Conservation (phyloP, 257 asterid genomes). For the Solanum paucissectum region DNA sequence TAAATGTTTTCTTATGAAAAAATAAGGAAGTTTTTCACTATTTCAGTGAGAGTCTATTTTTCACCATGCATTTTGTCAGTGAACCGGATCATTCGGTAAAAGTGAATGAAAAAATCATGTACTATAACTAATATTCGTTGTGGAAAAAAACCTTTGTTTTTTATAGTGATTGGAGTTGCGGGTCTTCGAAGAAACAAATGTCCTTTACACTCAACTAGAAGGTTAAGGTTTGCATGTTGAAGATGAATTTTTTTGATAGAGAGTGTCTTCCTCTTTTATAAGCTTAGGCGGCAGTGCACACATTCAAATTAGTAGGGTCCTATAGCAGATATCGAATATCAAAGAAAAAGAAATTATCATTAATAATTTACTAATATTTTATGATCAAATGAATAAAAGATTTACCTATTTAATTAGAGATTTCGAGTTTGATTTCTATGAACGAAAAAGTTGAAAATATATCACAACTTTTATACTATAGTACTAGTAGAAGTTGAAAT, state of each 20-base stretch:
- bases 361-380: neutral
- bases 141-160: no score
- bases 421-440: neutral
- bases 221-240: neutral
- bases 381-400: neutral
- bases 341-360: neutral
- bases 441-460: neutral
- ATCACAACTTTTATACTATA: neutral
- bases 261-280: neutral
- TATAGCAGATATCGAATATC: neutral
- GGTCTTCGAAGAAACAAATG: neutral
- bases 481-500: neutral
- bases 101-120: no score
- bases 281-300: neutral
- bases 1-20: no score
- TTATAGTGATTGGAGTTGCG: neutral
- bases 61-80: accelerated
- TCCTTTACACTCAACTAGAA: neutral
- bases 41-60: accelerated
- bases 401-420: neutral
- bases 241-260: neutral
- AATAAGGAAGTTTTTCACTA: no score
- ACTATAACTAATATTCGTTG: no score
- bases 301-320: neutral
- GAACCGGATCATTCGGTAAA: no score